phyloP scores from a whole-genome alignment of 495 filamentous ascomycete species.

The Neurospora sp. region DNA sequence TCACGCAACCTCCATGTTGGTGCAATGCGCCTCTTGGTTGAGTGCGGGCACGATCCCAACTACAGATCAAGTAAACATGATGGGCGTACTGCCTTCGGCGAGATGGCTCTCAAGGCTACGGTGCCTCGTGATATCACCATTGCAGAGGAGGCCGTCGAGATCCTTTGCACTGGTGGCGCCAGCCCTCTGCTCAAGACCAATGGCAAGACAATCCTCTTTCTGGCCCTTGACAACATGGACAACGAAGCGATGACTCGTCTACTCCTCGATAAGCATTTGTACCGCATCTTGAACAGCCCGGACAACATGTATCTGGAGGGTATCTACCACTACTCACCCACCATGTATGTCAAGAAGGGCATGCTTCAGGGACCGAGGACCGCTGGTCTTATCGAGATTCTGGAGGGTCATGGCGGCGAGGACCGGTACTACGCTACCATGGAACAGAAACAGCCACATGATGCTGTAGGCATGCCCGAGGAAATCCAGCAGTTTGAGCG shows the following conservation, averaged over 20 bases:
- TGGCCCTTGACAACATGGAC: conserved; percentile 31
- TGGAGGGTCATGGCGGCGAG: conserved; percentile 25
- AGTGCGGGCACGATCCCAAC: conserved; percentile 32
- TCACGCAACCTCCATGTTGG: conserved; percentile 27
- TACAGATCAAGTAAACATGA: conserved; percentile 30
- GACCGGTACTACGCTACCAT: conserved; percentile 32
- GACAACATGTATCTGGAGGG: conserved; percentile 31
- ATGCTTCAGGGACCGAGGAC: conserved; percentile 19
- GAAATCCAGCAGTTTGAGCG: conserved; percentile 28
- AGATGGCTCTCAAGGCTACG: conserved; percentile 27
- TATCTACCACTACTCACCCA: conserved; percentile 30
- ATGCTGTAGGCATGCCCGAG: conserved; percentile 27
- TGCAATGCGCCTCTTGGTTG: conserved; percentile 28
- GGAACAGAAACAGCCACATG: conserved; percentile 26
- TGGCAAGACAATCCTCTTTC: conserved; percentile 31
- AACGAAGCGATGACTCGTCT: conserved; percentile 25
- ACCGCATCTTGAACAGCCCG: conserved; percentile 30
- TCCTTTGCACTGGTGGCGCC: conserved; percentile 26
- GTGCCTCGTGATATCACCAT: conserved; percentile 19
- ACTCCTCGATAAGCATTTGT: conserved; percentile 21
- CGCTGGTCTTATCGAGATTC: conserved; percentile 12
- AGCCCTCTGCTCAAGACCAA: conserved; percentile 26
- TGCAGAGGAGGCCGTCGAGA: conserved; percentile 26
- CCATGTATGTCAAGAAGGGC: conserved; percentile 30
- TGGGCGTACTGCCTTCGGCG: conserved; percentile 32